Conservation (phyloP, 345 rosid species). For the Euphorbia pulcherrima region DNA sequence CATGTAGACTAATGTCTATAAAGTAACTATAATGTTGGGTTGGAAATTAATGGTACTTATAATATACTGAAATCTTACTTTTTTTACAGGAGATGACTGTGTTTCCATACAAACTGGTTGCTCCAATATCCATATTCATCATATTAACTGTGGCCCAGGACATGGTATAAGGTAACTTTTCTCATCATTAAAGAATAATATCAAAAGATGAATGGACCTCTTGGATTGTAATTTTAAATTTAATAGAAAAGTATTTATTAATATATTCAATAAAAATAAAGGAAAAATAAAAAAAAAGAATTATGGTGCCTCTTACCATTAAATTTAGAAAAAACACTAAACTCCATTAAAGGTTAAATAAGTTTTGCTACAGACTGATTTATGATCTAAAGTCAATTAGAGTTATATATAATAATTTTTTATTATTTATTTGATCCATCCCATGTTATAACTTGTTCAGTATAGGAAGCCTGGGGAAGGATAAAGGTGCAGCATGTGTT, state of each 20-base stretch:
- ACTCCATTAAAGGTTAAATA: too few relatives aligned
- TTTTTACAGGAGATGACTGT: slow-evolving; percentile 81
- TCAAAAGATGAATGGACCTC: neutral
- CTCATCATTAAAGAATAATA: neutral
- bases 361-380: too few relatives aligned
- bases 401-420: too few relatives aligned
- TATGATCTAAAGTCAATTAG: too few relatives aligned
- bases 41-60: neutral
- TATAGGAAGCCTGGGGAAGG: slow-evolving; percentile 76
- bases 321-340: too few relatives aligned
- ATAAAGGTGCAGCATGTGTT: slow-evolving; percentile 65
- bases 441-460: slow-evolving; percentile 31
- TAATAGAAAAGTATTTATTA: too few relatives aligned
- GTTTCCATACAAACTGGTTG: slow-evolving; percentile 86
- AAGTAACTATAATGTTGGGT: neutral
- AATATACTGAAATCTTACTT: neutral
- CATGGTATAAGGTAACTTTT: slow-evolving; percentile 73
- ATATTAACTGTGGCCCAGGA: slow-evolving; percentile 83
- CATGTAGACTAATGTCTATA: neutral
- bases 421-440: neutral
- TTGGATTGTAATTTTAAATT: neutral
- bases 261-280: neutral
- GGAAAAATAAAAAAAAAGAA: too few relatives aligned
- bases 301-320: too few relatives aligned
- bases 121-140: slow-evolving; percentile 69